Base-by-base conservation (phyloP, 2,329 filamentous ascomycete genomes). In the Colletotrichum destructivum region DNA sequence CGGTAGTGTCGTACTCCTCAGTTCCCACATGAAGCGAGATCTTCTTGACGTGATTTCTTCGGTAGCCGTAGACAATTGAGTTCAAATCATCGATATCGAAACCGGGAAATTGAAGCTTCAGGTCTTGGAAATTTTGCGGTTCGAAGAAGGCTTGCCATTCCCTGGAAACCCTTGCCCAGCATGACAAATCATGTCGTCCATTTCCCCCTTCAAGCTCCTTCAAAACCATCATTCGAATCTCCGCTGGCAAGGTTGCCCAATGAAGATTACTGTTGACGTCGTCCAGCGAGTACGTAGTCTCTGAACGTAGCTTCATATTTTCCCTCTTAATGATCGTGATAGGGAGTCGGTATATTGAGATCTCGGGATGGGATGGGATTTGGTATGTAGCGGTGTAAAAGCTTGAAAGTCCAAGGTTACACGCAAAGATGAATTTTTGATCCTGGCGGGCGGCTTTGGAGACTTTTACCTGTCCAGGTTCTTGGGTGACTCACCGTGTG, bases 61-160 rank as follows among this genome's bases (percentile, higher is more conserved):
- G 46, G 35, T 61, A 23, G 23, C 35, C 6, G 55, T 52, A 13
- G 11, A 66, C 35, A 52, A 5, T 31, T 11, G 11, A 16, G 46
- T 18, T 52, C 11, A 61, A 23, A 11, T 52, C 15, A 7, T 66
- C 55, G 2, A 66, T 44, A 4, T 61, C 46, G 7, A 35, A 54
- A 57, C 51, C 21, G 11, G 55, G 64, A 44, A 31, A 54, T 44
- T 51, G 46, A 52, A 66, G 55, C 46, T 44, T 52, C 11, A 66
- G 23, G 55, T n/a, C 15, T 18, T 61, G 44, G 23, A 66, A 46
- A 35, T 42, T 52, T 2, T 21, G 44, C 35, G 55, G 21, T 46
- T 66, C 46, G 18, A 66, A 66, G 55, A 61, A 61, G 23, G 55
- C 46, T 61, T 61, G 55, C 55, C 46, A 66, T 52, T 66, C 64